Base-by-base conservation (phyloP, 106 monocot species). In the Apostasia shenzhenica region DNA sequence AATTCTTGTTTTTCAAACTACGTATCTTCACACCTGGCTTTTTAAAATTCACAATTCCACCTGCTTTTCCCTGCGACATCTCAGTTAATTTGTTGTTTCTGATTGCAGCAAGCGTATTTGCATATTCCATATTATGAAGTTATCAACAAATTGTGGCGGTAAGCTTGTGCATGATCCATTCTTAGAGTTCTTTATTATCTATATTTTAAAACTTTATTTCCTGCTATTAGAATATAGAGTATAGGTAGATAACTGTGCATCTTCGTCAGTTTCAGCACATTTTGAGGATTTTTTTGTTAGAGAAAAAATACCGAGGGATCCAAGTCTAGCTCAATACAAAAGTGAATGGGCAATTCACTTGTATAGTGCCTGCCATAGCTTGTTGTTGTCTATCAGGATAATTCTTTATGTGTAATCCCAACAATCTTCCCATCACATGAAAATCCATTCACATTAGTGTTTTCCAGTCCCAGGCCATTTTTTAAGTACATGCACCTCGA, bases 71-170 rank as follows among this genome's bases (percentile, higher is more conserved):
- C 55, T 55, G 6, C 44, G 5, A 57, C 55, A 42, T 44, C 43
- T 54, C 41, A 42, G 46, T 65, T 75, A 8, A 70, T 41, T 45
- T 46, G 45, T 67, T 0, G 62, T 59, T 13, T 54, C 76, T 74
- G 45, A 68, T 58, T 79, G 14, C 66, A 90, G 86, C 75, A 71
- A 83, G 74, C 61, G 67, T 90, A 69, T 86, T 78, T 83, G 69
- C 66, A 54, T 90, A 90, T 72, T 86, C 82, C 78, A 72, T 78
- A 52, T 69, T 49, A 62, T 88, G 81, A 84, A 71, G 68, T 26
- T 44, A n/a, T 62, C 65, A 44, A 48, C 38, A 42, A 64, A 8
- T 65, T 73, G 69, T 61, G 37, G 50, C 78, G 57, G 76, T 80
- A 72, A 65, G 69, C 70, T 69, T 63, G 10, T 45, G 7, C 14